Base-by-base conservation (phyloP, 2,329 filamentous ascomycete species). In the Thelonectria olida region DNA sequence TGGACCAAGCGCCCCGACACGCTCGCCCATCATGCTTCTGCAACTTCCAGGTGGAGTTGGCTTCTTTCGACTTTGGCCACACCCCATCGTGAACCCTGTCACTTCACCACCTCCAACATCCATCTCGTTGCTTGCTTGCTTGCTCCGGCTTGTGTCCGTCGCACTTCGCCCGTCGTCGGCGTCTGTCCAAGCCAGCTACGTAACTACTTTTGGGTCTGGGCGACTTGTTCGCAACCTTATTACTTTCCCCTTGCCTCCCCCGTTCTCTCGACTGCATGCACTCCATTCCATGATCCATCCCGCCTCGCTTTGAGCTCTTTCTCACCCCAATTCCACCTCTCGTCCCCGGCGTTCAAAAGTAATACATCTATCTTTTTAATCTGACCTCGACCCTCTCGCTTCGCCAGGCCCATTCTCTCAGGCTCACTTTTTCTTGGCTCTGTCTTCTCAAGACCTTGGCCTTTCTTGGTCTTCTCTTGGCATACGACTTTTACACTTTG, bases 71-170 rank as follows among this genome's bases (percentile, higher is more conserved):
- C 45, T 55, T 61, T 15, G 52, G 52, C 39, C 58, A 45, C 44
- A 48, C 51, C 51, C 58, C 52, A 61, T 31, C 41, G 50, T n/a
- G 52, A 52, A 38, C 44, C 58, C 42, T 61, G 54, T 57, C 53
- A 51, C 28, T 45, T 15, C 34, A 52, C 41, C 36, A 45, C 49
- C 25, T 50, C 59, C 55, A 52, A 58, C n/a, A 10, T 25, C 19
- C 41, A 20, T 15, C 31, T 42, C 22, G 38, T 20, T 54, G 23
- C 51, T 44, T 49, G 45, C 44, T 55, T 39, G 36, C 36, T 39
- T 39, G 36, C 36, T 39, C 39, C 39, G 17, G 20, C 22, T 42
- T 22, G 39, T 22, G 17, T 42, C 38, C 31, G 31, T 10, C 28
- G 28, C 28, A 13, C n/a, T n/a, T 31, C 3, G 4, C 3, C 12